Base-by-base conservation (phyloP, 2,329 filamentous ascomycete genomes). In the Claviceps capensis region DNA sequence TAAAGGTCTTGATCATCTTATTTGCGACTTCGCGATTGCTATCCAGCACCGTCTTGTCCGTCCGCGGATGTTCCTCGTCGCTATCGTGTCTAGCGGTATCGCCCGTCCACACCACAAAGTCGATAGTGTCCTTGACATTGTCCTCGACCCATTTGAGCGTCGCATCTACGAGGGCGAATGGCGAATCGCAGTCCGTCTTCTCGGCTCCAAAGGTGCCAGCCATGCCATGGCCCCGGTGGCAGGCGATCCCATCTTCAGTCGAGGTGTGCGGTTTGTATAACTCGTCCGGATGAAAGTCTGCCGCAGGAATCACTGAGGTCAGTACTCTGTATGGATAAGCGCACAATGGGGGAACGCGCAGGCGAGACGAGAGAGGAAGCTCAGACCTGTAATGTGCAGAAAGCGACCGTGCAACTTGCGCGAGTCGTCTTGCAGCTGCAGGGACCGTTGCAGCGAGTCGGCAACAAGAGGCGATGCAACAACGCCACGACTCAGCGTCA, bases 91-190 rank as follows among this genome's bases (percentile, higher is more conserved):
- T 80, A 19, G 86, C 88, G 36, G 85, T 91, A 67, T 96, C 89
- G 57, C 89, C 89, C 1, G 90, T 95, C 89, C 89, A 95, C 48
- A 95, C 73, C 48, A 95, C 83, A 64, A 96, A 96, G 66, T 96
- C 89, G 57, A 96, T 77, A 3, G 82, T 69, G 63, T 90, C 85
- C 63, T 79, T 84, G 53, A 95, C 63, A 61, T 95, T 83, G 44
- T 82, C 77, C 45, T 81, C 74, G 49, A 98, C 85, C 91, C 91
- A 98, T 61, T 83, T 77, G 63, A 97, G 88, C 0, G 91, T 97
- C 60, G 87, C 85, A 66, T 97, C 86, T 55, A 95, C 73, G 17
- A 98, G 80, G 0, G 83, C 72, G 54, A 83, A 69, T 0, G 93
- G 91, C 2, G 87, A 80, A 69, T 98, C 93, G 74, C 93, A 98